Evolutionary conservation across 352 stramenopile species (phyloP).

Genomic region (Globisporangium apiculatum): DNA sequence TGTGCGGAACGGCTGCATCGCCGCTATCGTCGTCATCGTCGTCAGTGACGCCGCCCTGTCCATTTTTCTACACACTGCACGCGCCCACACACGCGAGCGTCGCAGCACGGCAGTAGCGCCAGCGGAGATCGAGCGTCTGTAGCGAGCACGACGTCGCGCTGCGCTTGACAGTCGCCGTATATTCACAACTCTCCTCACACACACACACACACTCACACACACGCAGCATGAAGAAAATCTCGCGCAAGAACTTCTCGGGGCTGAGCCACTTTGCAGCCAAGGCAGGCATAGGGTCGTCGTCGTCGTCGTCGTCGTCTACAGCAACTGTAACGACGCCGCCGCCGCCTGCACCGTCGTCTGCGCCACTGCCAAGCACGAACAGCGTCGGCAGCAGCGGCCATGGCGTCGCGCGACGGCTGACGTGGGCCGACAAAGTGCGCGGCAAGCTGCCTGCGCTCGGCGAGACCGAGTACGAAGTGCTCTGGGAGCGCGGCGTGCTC

Average conservation of each 20-base stretch:
- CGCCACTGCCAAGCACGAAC: constrained; percentile 8
- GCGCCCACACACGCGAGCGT: too few species aligned
- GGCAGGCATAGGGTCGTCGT: constrained; percentile 25
- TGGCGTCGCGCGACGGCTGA: constrained; percentile 24
- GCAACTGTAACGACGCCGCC: constrained; percentile 9
- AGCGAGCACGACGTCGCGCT: too few species aligned
- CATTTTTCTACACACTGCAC: too few species aligned
- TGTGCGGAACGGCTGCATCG: too few species aligned
- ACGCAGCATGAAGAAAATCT: constrained; percentile 56
- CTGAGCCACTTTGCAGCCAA: constrained; percentile 35
- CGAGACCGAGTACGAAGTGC: constrained; percentile 82
- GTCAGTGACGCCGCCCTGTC: too few species aligned
- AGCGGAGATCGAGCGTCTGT: too few species aligned
- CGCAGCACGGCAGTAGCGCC: too few species aligned
- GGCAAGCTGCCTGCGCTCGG: constrained; percentile 69
- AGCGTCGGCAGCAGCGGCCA: constrained; percentile 7
- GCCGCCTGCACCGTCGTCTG: constrained; percentile 7
- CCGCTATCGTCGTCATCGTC: too few species aligned
- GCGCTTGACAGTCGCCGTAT: too few species aligned
- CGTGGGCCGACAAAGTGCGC: constrained; percentile 74
- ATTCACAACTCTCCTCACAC: not conserved
- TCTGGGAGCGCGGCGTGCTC: constrained; percentile 82
- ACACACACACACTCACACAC: not conserved
- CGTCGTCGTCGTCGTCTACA: constrained; percentile 15
- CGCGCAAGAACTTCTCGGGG: constrained; percentile 56